A percentile compares a stretch with the other conserved stretches of the same genome.
Evolutionary conservation across 2,329 filamentous ascomycete genomes (phyloP).

Genomic region (Dactylonectria macrodidyma): DNA sequence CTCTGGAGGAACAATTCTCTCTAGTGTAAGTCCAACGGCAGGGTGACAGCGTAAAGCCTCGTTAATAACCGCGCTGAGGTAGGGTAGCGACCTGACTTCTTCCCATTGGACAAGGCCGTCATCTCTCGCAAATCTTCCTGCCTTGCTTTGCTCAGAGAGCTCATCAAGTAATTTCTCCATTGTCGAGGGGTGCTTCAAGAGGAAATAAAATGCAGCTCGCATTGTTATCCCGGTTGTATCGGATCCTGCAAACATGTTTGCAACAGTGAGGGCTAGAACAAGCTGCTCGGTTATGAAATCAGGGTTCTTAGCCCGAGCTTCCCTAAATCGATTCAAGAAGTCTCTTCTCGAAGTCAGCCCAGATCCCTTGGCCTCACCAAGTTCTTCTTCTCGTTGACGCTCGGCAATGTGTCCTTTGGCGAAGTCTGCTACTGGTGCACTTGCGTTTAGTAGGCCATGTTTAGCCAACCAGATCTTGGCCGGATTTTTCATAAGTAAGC

Average conservation of each 20-base stretch:
- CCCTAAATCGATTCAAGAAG: constrained; percentile 79
- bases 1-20: constrained; percentile 77
- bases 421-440: constrained; percentile 63
- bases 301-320: constrained; percentile 75
- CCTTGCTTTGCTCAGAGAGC: constrained; percentile 69
- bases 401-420: constrained; percentile 70
- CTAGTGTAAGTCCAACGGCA: constrained; percentile 78
- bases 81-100: constrained; percentile 78
- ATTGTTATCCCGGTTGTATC: constrained; percentile 85
- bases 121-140: constrained; percentile 64
- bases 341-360: constrained; percentile 59
- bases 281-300: constrained; percentile 79
- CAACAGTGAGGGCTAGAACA: constrained; percentile 72
- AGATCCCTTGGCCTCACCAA: constrained; percentile 37
- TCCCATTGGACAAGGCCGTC: constrained; percentile 76
- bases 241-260: constrained; percentile 80
- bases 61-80: constrained; percentile 84
- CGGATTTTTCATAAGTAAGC: constrained; percentile 52
- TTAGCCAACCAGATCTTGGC: constrained; percentile 65
- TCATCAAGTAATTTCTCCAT: constrained; percentile 56
- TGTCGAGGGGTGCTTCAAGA: constrained; percentile 72
- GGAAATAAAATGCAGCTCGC: constrained; percentile 78
- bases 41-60: constrained; percentile 84
- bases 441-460: constrained; percentile 75
- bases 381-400: constrained; percentile 61